A percentile compares a stretch with the other conserved stretches of the same genome.
These are phyloP conservation scores for Malassezia sympodialis DNA, from an alignment of 1,284 basidiomycete species.

Conservation along the genomic window DNA sequence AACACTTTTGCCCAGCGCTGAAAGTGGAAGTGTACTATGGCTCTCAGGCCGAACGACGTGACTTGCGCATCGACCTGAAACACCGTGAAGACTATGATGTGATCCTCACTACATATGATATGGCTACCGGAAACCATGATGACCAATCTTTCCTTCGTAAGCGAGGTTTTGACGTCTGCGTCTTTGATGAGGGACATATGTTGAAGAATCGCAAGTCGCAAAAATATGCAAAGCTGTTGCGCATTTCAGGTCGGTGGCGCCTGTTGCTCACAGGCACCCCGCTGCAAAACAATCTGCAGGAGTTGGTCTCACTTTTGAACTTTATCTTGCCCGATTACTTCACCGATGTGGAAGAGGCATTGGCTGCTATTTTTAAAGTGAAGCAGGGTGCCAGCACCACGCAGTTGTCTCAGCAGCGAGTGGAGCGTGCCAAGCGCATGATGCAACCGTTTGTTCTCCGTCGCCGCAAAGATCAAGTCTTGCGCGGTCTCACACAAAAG, in stretches of 20 bases:
- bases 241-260: slow-evolving; percentile 76
- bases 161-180: slow-evolving; percentile 68
- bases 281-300: slow-evolving; percentile 71
- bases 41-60: slow-evolving; percentile 72
- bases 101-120: slow-evolving; percentile 87
- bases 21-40: slow-evolving; percentile 89
- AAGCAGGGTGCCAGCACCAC: slow-evolving; percentile 76
- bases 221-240: slow-evolving; percentile 77
- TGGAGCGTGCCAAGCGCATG: slow-evolving; percentile 93
- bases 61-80: slow-evolving; percentile 60
- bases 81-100: slow-evolving; percentile 71
- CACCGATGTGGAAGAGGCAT: slow-evolving; percentile 60
- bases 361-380: slow-evolving; percentile 93
- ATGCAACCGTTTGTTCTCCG: slow-evolving; percentile 97
- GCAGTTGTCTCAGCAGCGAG: slow-evolving; percentile 75
- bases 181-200: slow-evolving; percentile 91
- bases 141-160: slow-evolving; percentile 82
- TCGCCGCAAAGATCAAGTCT: slow-evolving; percentile 74
- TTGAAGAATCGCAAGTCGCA: slow-evolving; percentile 95
- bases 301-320: slow-evolving; percentile 83
- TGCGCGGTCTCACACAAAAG: slow-evolving; percentile 84
- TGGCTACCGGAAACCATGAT: slow-evolving; percentile 66
- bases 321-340: slow-evolving; percentile 93
- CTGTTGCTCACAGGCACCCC: slow-evolving; percentile 91
- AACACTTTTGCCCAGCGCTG: slow-evolving; percentile 72